These are phyloP conservation scores for Venturia pyrina DNA, from an alignment of 2,329 filamentous ascomycete species.

Conservation along the genomic window DNA sequence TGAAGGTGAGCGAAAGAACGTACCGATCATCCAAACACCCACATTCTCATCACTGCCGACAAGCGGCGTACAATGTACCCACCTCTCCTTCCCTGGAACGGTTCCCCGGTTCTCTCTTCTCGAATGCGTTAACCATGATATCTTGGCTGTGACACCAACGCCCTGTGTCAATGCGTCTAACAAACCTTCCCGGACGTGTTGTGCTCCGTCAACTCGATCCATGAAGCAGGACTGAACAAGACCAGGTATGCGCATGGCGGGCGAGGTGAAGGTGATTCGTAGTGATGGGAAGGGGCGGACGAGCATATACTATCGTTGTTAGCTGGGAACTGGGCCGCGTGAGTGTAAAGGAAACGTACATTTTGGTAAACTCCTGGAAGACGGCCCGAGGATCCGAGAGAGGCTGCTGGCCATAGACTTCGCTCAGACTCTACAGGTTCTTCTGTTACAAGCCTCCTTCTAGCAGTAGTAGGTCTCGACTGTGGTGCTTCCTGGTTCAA, in stretches of 20 bases:
- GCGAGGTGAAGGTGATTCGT: conserved; percentile 59
- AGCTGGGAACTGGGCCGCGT: neutral
- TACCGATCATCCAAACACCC: conserved; percentile 36
- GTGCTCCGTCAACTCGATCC: conserved; percentile 32
- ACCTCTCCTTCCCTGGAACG: conserved; percentile 23
- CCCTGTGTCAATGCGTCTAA: conserved; percentile 29
- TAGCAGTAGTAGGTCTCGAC: conserved; percentile 8
- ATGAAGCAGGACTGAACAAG: conserved; percentile 44
- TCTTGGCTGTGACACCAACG: conserved; percentile 32
- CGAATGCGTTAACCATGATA: conserved; percentile 27
- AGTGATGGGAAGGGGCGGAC: conserved; percentile 56
- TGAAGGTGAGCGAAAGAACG: neutral
- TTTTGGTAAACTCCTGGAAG: conserved; percentile 30
- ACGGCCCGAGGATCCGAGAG: conserved; percentile 20
- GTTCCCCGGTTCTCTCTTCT: neutral
- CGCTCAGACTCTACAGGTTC: conserved; percentile 17
- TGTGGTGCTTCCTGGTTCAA: neutral
- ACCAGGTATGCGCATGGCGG: conserved; percentile 55
- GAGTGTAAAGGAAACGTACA: neutral
- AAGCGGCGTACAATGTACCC: conserved; percentile 36
- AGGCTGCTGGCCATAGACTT: conserved; percentile 21
- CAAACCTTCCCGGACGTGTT: conserved; percentile 27
- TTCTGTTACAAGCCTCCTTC: conserved; percentile 21
- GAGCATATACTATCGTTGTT: conserved; percentile 40
- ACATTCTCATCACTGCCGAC: conserved; percentile 32